Evolutionary conservation across 2,329 filamentous ascomycete genomes (phyloP).

Genomic region (Rachicladosporium sp.): DNA sequence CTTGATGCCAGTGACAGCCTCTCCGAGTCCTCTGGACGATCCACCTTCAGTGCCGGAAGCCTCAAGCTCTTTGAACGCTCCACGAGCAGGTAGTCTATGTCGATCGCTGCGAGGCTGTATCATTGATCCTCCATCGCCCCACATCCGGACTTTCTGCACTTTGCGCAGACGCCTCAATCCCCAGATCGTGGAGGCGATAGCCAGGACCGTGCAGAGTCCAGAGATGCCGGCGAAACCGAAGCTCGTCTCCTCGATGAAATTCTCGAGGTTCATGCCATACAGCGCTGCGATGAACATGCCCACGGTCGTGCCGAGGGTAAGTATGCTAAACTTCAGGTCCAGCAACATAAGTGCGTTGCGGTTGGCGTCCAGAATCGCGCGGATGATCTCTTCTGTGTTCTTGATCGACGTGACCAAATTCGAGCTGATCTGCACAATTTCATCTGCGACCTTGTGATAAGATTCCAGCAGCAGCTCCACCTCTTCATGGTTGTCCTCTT

Average conservation of each 20-base stretch:
- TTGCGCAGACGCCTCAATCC: slow-evolving; percentile 72
- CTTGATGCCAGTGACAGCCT: slow-evolving; percentile 16
- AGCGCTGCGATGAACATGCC: slow-evolving; percentile 93
- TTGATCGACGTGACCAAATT: slow-evolving; percentile 90
- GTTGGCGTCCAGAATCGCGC: slow-evolving; percentile 94
- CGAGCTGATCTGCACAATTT: slow-evolving; percentile 90
- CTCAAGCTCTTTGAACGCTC: slow-evolving; percentile 19
- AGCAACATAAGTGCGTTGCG: slow-evolving; percentile 96
- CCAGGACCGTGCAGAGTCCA: slow-evolving; percentile 56
- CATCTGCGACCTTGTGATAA: slow-evolving; percentile 94
- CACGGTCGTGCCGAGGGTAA: slow-evolving; percentile 84
- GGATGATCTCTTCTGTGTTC: slow-evolving; percentile 96
- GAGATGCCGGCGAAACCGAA: slow-evolving; percentile 74
- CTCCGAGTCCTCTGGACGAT: slow-evolving; percentile 9
- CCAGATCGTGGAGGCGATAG: slow-evolving; percentile 67
- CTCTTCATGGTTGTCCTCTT: slow-evolving; percentile 83
- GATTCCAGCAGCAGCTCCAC: slow-evolving; percentile 94
- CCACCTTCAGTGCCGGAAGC: slow-evolving; percentile 7
- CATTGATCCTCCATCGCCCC: slow-evolving; percentile 40
- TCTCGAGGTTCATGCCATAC: slow-evolving; percentile 99
- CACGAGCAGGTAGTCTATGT: slow-evolving; percentile 11
- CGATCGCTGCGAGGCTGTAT: slow-evolving; percentile 6
- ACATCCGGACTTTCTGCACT: slow-evolving; percentile 84
- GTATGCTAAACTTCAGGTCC: slow-evolving; percentile 91
- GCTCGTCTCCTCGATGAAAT: slow-evolving; percentile 91